Conservation (phyloP, 1,139 yeast genomes). For the Insectozyma bohioensis region DNA sequence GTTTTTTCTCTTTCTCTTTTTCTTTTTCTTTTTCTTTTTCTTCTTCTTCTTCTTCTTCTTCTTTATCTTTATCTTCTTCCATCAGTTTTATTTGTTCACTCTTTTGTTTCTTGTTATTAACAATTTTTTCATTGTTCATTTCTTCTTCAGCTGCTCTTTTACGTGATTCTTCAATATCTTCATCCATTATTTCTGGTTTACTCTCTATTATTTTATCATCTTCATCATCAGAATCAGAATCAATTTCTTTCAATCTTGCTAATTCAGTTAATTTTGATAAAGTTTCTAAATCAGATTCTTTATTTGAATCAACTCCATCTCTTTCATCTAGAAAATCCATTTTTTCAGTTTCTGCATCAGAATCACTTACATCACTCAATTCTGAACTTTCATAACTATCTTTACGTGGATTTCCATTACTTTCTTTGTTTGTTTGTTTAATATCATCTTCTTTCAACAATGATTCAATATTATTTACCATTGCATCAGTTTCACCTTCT, state of each 20-base stretch:
- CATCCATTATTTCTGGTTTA: slow-evolving; percentile 12
- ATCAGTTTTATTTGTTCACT: slow-evolving; percentile 8
- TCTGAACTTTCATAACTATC: slow-evolving; percentile 45
- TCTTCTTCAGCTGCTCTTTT: slow-evolving; percentile 21
- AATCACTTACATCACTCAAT: slow-evolving; percentile 59
- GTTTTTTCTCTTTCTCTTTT: neutral
- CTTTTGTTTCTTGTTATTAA: too few relatives aligned
- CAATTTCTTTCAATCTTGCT: slow-evolving; percentile 42
- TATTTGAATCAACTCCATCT: slow-evolving; percentile 11
- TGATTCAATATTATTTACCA: slow-evolving; percentile 5
- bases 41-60: slow-evolving; percentile 13
- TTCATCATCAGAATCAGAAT: slow-evolving; percentile 24
- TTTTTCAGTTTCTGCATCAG: slow-evolving; percentile 75
- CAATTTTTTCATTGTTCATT: slow-evolving; percentile 5
- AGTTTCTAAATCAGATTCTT: slow-evolving; percentile 38
- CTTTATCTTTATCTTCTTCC: slow-evolving; percentile 12
- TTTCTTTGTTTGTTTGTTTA: neutral
- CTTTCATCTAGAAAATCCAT: slow-evolving; percentile 55
- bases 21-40: slow-evolving; percentile 10
- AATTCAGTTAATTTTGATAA: slow-evolving; percentile 41
- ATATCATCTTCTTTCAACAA: slow-evolving; percentile 1
- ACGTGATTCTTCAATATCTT: slow-evolving; percentile 23
- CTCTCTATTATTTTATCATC: slow-evolving; percentile 11
- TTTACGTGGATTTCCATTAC: slow-evolving; percentile 8
- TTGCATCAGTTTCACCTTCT: slow-evolving; percentile 9